Base-by-base conservation (phyloP, 345 rosid species). In the Geranium rotundifolium region DNA sequence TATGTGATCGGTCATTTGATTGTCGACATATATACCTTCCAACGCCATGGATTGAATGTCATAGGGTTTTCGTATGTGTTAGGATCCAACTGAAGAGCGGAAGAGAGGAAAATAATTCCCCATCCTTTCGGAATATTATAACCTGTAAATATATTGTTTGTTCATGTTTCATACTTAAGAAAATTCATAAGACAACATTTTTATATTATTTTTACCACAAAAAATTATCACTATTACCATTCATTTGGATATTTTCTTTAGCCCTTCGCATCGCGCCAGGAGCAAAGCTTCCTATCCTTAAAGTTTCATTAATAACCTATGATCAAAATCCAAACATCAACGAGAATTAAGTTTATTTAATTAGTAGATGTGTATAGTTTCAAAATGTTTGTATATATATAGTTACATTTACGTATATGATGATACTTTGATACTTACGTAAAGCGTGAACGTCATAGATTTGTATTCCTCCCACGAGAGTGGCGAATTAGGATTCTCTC, bases 381-480 rank as follows among this genome's bases (percentile, higher is more conserved):
- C 41, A 34, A 23, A 23, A 23, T 23, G 27, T 23, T 23, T 23
- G n/a, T n/a, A n/a, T 23, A 23, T 23, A 23, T 23, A 23, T 23
- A 23, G 27, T 23, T 2, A 23, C 27, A 23, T 23, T 23, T 23
- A 23, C 2, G 2, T 23, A 23, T 23, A 23, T 2, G 27, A 23
- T 23, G 1, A 23, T 23, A 34, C 0, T 1, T 12, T 64, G 52
- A 0, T 64, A 19, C 58, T 52, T 9, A 75, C 80, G 18, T 70
- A 74, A 61, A 60, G 77, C 0, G 80, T 75, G 59, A 72, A 77
- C 58, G 72, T 63, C 74, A 80, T 70, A 0, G 81, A 77, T 20
- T 75, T 75, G 54, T 72, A 75, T 57, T 80, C 81, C 12, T 72
- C 68, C 84, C 84, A 72, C 16, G 79, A 60, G 27, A 80, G 29